Evolutionary conservation across 768 basidiomycete species (phyloP).

Genomic region (Pleurotus salmoneostramineus): DNA sequence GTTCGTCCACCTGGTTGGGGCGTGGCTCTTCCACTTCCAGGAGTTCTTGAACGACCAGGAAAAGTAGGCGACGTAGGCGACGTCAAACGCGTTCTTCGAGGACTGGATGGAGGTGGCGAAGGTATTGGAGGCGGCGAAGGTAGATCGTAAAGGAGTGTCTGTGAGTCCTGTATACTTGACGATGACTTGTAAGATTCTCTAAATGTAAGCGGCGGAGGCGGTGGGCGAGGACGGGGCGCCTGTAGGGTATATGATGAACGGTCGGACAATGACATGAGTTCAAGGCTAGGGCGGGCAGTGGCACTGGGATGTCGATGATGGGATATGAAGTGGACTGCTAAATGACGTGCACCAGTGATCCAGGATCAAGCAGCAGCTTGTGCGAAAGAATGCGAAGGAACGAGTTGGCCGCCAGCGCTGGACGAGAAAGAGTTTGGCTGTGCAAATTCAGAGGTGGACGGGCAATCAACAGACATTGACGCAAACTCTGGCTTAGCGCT

Average conservation of each 20-base stretch:
- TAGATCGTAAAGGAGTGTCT: constrained; percentile 75
- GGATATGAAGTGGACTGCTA: background rate
- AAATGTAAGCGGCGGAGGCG: constrained; percentile 58
- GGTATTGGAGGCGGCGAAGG: constrained; percentile 56
- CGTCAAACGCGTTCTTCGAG: constrained; percentile 34
- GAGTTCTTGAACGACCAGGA: constrained; percentile 42
- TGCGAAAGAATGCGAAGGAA: background rate
- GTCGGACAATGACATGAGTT: background rate
- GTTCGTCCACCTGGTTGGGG: constrained; percentile 58
- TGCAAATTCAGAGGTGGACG: constrained; percentile 2
- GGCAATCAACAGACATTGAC: constrained; percentile 4
- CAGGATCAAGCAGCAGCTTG: background rate
- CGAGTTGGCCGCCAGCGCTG: background rate
- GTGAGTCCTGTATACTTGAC: constrained; percentile 36
- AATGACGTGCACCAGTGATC: too few species aligned
- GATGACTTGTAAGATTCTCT: constrained; percentile 41
- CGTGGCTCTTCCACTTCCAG: constrained; percentile 47
- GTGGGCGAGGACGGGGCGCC: constrained; percentile 57
- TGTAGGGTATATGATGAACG: constrained; percentile 61
- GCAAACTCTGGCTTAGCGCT: background rate
- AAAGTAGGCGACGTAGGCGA: constrained; percentile 62
- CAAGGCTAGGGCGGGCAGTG: background rate
- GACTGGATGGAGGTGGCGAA: constrained; percentile 61
- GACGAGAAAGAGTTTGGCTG: background rate
- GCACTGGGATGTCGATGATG: background rate